Evolutionary conservation across 2,329 filamentous ascomycete species (phyloP).

Genomic region (Plenodomus biglobosus): DNA sequence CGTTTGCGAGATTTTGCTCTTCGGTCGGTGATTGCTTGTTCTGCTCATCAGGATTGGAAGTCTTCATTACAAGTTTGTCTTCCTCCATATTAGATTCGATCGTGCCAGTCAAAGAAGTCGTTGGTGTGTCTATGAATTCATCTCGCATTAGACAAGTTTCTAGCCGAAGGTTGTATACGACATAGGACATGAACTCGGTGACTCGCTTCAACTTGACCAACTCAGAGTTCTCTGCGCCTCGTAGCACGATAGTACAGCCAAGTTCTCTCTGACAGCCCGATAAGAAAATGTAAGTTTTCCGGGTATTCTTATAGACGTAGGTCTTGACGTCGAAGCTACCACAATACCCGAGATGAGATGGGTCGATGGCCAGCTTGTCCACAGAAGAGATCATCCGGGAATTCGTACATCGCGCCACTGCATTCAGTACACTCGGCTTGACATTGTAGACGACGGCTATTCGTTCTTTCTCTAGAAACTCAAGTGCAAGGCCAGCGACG

Average conservation of each 20-base stretch:
- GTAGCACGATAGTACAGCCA: slow-evolving; percentile 90
- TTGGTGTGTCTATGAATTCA: slow-evolving; percentile 82
- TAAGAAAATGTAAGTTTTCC: slow-evolving; percentile 94
- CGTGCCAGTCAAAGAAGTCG: slow-evolving; percentile 53
- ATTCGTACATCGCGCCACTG: slow-evolving; percentile 87
- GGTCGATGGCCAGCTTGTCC: slow-evolving; percentile 81
- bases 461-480: slow-evolving; percentile 82
- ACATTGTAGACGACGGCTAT: slow-evolving; percentile 97
- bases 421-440: slow-evolving; percentile 92
- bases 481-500: slow-evolving; percentile 85
- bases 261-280: slow-evolving; percentile 87
- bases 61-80: not conserved
- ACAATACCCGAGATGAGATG: slow-evolving; percentile 75
- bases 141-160: slow-evolving; percentile 94
- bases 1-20: slow-evolving; percentile 44
- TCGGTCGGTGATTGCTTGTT: not conserved
- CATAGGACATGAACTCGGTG: slow-evolving; percentile 98
- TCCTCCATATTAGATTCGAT: slow-evolving; percentile 16
- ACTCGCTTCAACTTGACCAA: slow-evolving; percentile 85
- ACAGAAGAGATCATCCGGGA: slow-evolving; percentile 92
- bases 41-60: not conserved
- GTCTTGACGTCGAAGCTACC: slow-evolving; percentile 94
- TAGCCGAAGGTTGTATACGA: slow-evolving; percentile 95
- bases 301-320: slow-evolving; percentile 79
- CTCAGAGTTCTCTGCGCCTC: slow-evolving; percentile 72